These are phyloP conservation scores for Fistulifera pelliculosa DNA, from an alignment of 108 stramenopile genomes.

Conservation along the genomic window DNA sequence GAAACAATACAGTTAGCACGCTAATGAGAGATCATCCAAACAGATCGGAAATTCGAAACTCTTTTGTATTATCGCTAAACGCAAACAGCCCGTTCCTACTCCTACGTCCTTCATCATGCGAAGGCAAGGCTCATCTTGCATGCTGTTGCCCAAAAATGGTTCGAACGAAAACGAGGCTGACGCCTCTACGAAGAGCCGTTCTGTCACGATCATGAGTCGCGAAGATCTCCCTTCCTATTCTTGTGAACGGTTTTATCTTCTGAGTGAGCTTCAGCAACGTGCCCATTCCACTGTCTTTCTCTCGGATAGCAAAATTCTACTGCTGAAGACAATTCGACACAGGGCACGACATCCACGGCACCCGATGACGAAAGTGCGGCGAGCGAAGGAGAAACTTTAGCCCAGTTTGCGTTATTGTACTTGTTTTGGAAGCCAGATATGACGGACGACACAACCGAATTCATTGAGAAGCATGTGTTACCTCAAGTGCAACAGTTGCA, in stretches of 20 bases:
- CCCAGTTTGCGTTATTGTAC: conserved; percentile 41
- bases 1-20: too few relatives aligned
- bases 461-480: conserved; percentile 1
- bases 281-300: conserved; percentile 32
- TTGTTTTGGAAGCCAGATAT: conserved; percentile 39
- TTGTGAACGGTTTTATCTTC: conserved; percentile 48
- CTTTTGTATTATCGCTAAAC: too few relatives aligned
- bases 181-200: neutral
- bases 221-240: conserved; percentile 1
- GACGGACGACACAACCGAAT: conserved; percentile 3
- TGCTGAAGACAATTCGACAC: conserved; percentile 5
- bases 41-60: too few relatives aligned
- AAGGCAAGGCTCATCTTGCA: too few relatives aligned
- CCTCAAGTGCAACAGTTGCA: conserved; percentile 12
- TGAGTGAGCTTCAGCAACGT: conserved; percentile 45
- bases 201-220: conserved; percentile 9
- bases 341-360: neutral
- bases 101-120: too few relatives aligned
- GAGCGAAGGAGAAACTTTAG: conserved; percentile 4
- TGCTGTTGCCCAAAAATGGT: too few relatives aligned
- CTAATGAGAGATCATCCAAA: too few relatives aligned
- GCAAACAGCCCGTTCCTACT: too few relatives aligned
- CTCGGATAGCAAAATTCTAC: too few relatives aligned
- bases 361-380: conserved; percentile 2
- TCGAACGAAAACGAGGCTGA: too few relatives aligned